Percentiles rank a stretch among this genome's conserved stretches.
Evolutionary conservation across 495 filamentous ascomycete species (phyloP).

Genomic region (Trichoderma orchidacearum): DNA sequence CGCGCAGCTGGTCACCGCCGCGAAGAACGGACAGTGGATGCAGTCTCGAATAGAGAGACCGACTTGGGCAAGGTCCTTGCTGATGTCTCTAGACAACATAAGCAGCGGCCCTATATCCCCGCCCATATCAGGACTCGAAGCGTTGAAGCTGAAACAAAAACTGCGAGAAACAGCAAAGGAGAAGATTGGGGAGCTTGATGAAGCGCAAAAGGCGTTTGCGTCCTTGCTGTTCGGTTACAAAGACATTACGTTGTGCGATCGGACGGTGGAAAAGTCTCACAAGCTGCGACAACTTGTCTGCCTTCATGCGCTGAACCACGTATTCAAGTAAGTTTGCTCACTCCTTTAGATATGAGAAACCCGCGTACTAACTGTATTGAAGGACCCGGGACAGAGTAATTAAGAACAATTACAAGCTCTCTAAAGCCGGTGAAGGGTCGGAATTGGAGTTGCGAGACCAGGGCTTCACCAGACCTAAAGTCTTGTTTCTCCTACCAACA

Average conservation of each 20-base stretch:
- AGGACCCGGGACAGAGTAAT: constrained; percentile 79
- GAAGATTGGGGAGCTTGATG: constrained; percentile 28
- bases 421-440: constrained; percentile 35
- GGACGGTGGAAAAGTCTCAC: constrained; percentile 49
- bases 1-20: constrained; percentile 27
- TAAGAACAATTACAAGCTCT: constrained; percentile 75
- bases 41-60: constrained; percentile 26
- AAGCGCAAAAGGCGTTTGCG: constrained; percentile 35
- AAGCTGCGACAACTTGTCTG: constrained; percentile 59
- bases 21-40: constrained; percentile 45
- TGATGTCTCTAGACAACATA: neutral
- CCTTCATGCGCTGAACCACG: constrained; percentile 77
- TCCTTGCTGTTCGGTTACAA: constrained; percentile 62
- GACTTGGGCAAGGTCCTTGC: constrained; percentile 13
- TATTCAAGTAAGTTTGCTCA: constrained; percentile 50
- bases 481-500: constrained; percentile 80
- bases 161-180: constrained; percentile 15
- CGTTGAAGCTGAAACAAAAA: constrained; percentile 49
- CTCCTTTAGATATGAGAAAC: neutral
- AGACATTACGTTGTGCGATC: constrained; percentile 65
- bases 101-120: neutral
- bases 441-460: constrained; percentile 80
- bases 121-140: constrained; percentile 20
- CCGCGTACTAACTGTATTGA: constrained; percentile 5
- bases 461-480: constrained; percentile 88